Evolutionary conservation across 805 yeast genomes (phyloP), one percentile per base, ranked within the genome.

Genomic region (Kluyveromyces lactis): DNA sequence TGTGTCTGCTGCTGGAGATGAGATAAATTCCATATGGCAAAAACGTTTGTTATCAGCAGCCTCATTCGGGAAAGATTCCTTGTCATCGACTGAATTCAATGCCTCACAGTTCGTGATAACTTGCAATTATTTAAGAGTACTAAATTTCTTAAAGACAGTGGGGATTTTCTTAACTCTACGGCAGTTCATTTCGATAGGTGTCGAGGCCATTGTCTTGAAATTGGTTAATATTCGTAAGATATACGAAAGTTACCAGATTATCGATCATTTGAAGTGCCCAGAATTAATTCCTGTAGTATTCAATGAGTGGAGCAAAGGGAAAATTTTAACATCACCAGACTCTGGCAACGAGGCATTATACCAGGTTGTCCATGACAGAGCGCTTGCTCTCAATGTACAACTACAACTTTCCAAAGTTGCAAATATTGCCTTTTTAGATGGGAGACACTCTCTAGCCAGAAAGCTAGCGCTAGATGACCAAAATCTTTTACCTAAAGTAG

Each of bases 41-140:
- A 87, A 86, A 56, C 75, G 73, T 37, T 63, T 90, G 8, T 60
- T 92, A 28, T 71, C 77, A 39, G 95, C 96, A 1, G 95, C 89
- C 0, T 68, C 84, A 0, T 85, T 89, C 62, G 98, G 97, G 1
- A 92, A 90, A 30, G 49, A 56, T 50, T 70, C 84, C 0, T 67
- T 74, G 10, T 53, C 72, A 30, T 54, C 71, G 32, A 75, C 72
- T 7, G 53, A 67, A 3, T 75, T 70, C 49, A 79, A 79, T 52
- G 67, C 87, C 3, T 74, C 74, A 42, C 62, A 67, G 33, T 86
- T 81, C 50, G 73, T 86, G 2, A 67, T 68, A n/a, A 73, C 77
- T 2, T 69, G 89, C 44, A 71, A 79, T 49, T 64, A 64, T 26
- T 51, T 86, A 17, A 71, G 86, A 46, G 75, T 86, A 1, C 63